Base-by-base conservation (phyloP, 2,329 filamentous ascomycete genomes). In the Talaromyces sp. region DNA sequence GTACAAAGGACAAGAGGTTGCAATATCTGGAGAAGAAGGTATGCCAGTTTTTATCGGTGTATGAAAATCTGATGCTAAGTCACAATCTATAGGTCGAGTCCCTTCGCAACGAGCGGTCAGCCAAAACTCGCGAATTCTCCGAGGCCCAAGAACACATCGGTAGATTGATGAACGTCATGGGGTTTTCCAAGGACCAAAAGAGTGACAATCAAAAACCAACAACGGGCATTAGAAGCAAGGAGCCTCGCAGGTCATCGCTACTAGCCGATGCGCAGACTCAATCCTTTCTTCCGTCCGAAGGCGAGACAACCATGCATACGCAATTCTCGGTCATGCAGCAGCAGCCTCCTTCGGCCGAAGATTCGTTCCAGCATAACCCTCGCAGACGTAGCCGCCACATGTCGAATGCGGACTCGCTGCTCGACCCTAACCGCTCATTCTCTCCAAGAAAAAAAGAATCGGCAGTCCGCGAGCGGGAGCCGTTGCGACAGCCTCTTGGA, bases 101-200 rank as follows among this genome's bases (percentile, higher is more conserved):
- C 30, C 65, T 76, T 42, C 72, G 70, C 14, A 69, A 73, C 42
- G 73, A 76, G 56, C 68, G 73, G 44, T 69, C 73, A 23, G 66
- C 70, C 9, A 77, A 76, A 63, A 73, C 74, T 23, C 70, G 72
- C 9, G 74, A 77, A 60, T 76, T 76, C 40, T 74, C 72, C 1
- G 74, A 76, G 61, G 75, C 74, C 1, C 75, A 76, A 57, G 72
- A 76, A 59, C 72, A 76, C 53, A 76, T 76, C 27, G 67, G 70
- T 14, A 70, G 72, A 12, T 61, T 76, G 4, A 77, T 77, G 74
- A 67, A 66, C 16, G 73, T 77, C 1, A 76, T 76, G 74, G 74
- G 73, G 1, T 74, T 75, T 57, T 68, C 70, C 5, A 62, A 69
- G 4, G 66, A 69, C 2, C 31, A 67, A 10, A 60, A 59, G 47